Evolutionary conservation across 176 grass and related monocot genomes (phyloP).

Genomic region (Oryza meridionalis): DNA sequence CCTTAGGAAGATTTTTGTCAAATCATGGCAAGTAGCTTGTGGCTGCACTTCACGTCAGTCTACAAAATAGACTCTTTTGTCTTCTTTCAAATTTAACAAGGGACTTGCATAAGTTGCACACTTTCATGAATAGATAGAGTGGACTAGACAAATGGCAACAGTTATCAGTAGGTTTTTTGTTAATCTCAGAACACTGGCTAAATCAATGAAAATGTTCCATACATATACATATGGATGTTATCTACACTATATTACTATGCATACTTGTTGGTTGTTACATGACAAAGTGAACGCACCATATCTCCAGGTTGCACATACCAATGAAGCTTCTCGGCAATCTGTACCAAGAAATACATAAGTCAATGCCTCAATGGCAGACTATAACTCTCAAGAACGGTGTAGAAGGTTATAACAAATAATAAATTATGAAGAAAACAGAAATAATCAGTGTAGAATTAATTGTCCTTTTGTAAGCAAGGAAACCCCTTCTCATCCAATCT

Average conservation of each 20-base stretch:
- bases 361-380: background rate
- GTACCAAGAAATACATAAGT: conserved; percentile 32
- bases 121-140: background rate
- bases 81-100: too few relatives aligned
- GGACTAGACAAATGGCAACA: background rate
- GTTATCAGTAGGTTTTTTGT: background rate
- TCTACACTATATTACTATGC: conserved; percentile 12
- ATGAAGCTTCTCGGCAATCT: conserved; percentile 80
- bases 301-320: conserved; percentile 79
- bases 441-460: background rate
- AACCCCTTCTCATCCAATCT: background rate
- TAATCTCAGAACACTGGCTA: conserved; percentile 5
- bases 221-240: conserved; percentile 1
- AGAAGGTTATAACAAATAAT: background rate
- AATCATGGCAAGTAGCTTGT: too few relatives aligned
- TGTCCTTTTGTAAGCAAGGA: background rate
- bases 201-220: background rate
- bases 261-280: background rate
- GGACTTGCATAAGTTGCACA: background rate
- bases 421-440: background rate
- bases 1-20: too few relatives aligned
- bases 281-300: conserved; percentile 50
- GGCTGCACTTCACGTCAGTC: too few relatives aligned
- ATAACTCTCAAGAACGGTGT: background rate
- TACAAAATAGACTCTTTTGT: too few relatives aligned